Base-by-base conservation (phyloP, 345 rosid species). In the Gossypium ekmanianum region DNA sequence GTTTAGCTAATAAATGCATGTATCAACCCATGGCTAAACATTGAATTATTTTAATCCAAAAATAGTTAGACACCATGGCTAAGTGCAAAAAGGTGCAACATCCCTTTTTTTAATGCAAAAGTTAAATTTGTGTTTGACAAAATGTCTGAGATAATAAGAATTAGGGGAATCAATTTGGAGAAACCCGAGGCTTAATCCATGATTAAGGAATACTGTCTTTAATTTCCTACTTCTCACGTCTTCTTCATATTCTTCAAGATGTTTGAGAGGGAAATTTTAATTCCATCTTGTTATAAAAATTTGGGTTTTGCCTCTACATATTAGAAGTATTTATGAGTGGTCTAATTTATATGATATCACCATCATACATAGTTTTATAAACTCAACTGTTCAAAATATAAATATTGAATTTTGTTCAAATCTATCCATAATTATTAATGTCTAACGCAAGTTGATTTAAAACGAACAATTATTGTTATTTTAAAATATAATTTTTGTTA, bases 131-230 rank as follows among this genome's bases (percentile, higher is more conserved):
- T 66, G 54, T 65, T 44, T 20, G 27, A 39, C 44, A 18, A 5
- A 18, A 18, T 66, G 71, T 67, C 71, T 48, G 55, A 67, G 29
- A 44, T 63, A 45, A 34, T 67, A 67, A 45, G 71, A 27, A 67
- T 67, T 17, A 51, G 51, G 29, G 71, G 71, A 20, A 67, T 18
- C 55, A 67, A 20, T 22, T 45, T 45, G 55, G 55, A 11, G 71
- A 67, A 22, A 27, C 71, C 71, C 71, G 71, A 67, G 71, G 71
- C 54, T 2, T 45, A 67, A 45, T 45, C 39, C 71, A 67, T 45
- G 55, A 67, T 45, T 67, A 45, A 45, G 29, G 68, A 64, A 64
- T 67, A 45, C 48, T 43, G 39, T 45, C 71, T 67, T 45, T 67
- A 5, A 34, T 34, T 20, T 48, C 22, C 22, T 65, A 41, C 27